A percentile compares a stretch with the other conserved stretches of the same genome.
phyloP scores from a whole-genome alignment of 139 green algal species.

The Desmodesmus armatus region DNA sequence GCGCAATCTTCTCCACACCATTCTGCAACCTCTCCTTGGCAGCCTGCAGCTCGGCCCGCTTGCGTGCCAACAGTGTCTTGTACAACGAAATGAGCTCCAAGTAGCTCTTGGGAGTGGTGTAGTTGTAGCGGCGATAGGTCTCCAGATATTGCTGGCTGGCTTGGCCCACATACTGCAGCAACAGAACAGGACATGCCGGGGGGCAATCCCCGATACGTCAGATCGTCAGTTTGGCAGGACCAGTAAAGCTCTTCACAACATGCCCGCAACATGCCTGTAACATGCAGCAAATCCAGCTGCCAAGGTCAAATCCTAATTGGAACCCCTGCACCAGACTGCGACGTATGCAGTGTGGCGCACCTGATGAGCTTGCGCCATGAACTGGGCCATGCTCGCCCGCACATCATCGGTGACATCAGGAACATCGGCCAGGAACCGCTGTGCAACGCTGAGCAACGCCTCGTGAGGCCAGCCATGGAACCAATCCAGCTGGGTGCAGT shows the following conservation, averaged over 20 bases:
- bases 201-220: background rate
- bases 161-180: conserved; percentile 58
- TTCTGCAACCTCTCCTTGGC: conserved; percentile 84
- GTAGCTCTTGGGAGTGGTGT: conserved; percentile 95
- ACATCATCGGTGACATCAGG: conserved; percentile 71
- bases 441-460: conserved; percentile 85
- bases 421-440: conserved; percentile 83
- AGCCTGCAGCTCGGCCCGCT: conserved; percentile 68
- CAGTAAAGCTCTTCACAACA: no score
- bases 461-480: conserved; percentile 91
- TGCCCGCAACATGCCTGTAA: background rate
- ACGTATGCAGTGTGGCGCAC: background rate
- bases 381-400: conserved; percentile 79
- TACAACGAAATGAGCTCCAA: conserved; percentile 92
- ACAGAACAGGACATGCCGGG: background rate
- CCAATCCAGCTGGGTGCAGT: conserved; percentile 80
- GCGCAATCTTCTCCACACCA: conserved; percentile 88
- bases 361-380: conserved; percentile 91
- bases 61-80: conserved; percentile 79
- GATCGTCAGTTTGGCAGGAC: no score
- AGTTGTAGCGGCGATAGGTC: conserved; percentile 80
- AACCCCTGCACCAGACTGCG: no score
- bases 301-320: background rate
- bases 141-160: conserved; percentile 67
- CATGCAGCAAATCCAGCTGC: background rate